Conservation (phyloP, 2,329 filamentous ascomycete genomes). For the Scortechinia acanthostroma region DNA sequence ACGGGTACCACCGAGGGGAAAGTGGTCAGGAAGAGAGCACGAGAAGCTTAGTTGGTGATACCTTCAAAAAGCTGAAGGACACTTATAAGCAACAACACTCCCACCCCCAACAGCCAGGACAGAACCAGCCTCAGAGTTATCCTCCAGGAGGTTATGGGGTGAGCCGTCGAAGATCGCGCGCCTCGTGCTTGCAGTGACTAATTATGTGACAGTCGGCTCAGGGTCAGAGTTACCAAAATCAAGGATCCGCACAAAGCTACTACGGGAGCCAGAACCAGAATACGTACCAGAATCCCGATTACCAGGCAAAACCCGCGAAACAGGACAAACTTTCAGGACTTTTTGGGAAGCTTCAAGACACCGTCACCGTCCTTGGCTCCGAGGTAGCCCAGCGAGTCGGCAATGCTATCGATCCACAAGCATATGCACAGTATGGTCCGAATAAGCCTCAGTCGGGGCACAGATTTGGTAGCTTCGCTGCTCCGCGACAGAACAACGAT, state of each 20-base stretch:
- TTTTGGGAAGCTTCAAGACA: neutral
- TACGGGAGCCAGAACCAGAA: too few species aligned
- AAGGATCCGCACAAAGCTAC: neutral
- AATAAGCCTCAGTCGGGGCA: conserved; percentile 3
- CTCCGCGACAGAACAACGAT: conserved; percentile 45
- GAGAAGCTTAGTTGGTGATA: neutral
- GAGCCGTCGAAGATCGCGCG: too few species aligned
- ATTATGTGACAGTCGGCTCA: neutral
- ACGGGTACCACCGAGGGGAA: neutral
- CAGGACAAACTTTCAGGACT: neutral
- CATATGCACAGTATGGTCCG: conserved; percentile 1
- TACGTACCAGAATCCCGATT: neutral
- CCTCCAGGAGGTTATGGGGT: too few species aligned
- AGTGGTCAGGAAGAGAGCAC: neutral
- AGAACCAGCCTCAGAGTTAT: neutral
- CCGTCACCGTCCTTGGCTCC: neutral
- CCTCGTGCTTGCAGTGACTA: too few species aligned
- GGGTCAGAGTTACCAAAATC: neutral
- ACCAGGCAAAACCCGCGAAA: neutral
- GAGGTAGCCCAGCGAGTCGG: neutral
- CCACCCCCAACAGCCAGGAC: neutral
- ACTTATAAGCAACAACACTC: neutral
- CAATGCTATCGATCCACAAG: neutral
- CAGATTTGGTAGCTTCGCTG: conserved; percentile 35
- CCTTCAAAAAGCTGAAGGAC: conserved; percentile 1